These are phyloP conservation scores for Scleromitrula shiraiana DNA, from an alignment of 2,329 filamentous ascomycete genomes.

Conservation along the genomic window DNA sequence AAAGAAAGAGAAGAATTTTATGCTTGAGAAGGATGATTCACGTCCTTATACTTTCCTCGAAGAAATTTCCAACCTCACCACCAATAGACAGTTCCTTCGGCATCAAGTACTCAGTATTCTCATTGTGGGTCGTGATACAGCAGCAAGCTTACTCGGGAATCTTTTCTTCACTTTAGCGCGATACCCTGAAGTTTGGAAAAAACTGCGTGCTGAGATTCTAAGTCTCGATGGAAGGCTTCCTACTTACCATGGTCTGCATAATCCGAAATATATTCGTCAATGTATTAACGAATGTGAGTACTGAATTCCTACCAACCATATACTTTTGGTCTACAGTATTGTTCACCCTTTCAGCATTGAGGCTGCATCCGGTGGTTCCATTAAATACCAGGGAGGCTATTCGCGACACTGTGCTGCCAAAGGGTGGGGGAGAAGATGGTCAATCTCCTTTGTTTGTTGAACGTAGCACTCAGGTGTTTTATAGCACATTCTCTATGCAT, in stretches of 20 bases:
- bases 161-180: slow-evolving; percentile 24
- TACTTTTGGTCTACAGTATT: background rate
- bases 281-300: slow-evolving; percentile 48
- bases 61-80: slow-evolving; percentile 38
- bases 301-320: background rate
- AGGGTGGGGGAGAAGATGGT: slow-evolving; percentile 26
- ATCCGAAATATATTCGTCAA: slow-evolving; percentile 45
- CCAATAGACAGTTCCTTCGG: slow-evolving; percentile 33
- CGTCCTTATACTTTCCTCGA: slow-evolving; percentile 36
- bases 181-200: slow-evolving; percentile 25
- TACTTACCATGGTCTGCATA: slow-evolving; percentile 40
- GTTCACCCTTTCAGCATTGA: slow-evolving; percentile 17
- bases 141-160: slow-evolving; percentile 32
- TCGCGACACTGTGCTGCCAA: slow-evolving; percentile 22
- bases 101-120: slow-evolving; percentile 30
- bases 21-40: background rate
- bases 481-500: slow-evolving; percentile 30
- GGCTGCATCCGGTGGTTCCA: slow-evolving; percentile 33
- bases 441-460: slow-evolving; percentile 22
- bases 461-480: slow-evolving; percentile 15
- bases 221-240: slow-evolving; percentile 32
- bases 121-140: slow-evolving; percentile 36
- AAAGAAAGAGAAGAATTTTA: background rate
- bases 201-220: slow-evolving; percentile 23
- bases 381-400: slow-evolving; percentile 19